Base-by-base conservation (phyloP, 441 rosid genomes). In the Pelargonium citronellum region DNA sequence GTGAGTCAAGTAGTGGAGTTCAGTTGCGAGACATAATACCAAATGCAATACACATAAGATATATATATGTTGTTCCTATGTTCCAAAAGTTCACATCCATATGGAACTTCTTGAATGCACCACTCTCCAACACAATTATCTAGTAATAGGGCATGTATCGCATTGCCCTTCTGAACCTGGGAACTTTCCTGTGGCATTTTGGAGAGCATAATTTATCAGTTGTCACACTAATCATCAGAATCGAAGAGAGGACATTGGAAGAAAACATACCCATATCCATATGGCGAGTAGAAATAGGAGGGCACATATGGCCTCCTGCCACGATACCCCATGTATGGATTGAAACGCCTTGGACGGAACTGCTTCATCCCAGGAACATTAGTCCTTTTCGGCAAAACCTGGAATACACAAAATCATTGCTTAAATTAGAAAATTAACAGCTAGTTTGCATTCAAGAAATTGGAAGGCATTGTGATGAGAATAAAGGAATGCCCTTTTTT, bases 351-450 rank as follows among this genome's bases (percentile, higher is more conserved):
- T 2, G 91, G 85, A 47, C 90, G 91, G 76, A 71, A 88, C 82
- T 88, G 98, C 82, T 93, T 93, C 91, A 91, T 72, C 73, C 97
- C 98, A 61, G 97, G 98, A 73, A 91, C 89, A 71, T 93, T 93
- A 44, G 97, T 91, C 79, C 98, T 83, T 81, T 93, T 93, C 5
- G 87, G 89, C 74, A 83, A 75, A 60, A 93, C 98, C 98, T 93
- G 30, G 3, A 24, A 66, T 17, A 46, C 2, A 66, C 22, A 67
- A 46, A 46, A 46, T 46, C 51, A 46, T 8, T 46, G 51, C 3
- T 46, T 47, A 47, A 2, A 12, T 11, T 3, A 47, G 15, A 47
- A 47, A 47, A 47, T 47, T 11, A 11, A 47, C 51, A 46, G 51
- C 51, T 46, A 0, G 51, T 46, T 46, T 46, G 51, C 12, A 46